Conservation (phyloP, 169 alveolate species). For the Cryptosporidium parvum region DNA sequence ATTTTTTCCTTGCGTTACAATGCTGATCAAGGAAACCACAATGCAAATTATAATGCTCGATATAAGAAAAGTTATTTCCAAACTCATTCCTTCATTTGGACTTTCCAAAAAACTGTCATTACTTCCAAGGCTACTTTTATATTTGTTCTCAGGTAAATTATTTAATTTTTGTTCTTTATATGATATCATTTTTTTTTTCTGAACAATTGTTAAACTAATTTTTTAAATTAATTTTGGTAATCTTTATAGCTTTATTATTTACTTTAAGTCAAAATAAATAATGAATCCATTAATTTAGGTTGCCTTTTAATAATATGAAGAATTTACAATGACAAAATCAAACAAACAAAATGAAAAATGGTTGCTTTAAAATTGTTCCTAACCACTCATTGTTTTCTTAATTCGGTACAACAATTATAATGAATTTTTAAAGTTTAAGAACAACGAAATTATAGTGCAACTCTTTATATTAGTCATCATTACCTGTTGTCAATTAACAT, state of each 20-base stretch:
- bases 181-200: neutral
- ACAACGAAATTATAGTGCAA: conserved; percentile 21
- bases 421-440: neutral
- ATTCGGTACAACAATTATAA: neutral
- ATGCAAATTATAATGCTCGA: conserved; percentile 47
- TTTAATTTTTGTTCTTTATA: neutral
- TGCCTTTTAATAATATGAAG: neutral
- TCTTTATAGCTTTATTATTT: neutral
- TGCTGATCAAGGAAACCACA: conserved; percentile 38
- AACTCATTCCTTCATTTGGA: neutral
- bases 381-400: conserved; percentile 14
- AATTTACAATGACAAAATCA: conserved; percentile 19
- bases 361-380: conserved; percentile 6
- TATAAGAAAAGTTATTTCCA: conserved; percentile 36
- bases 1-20: conserved; percentile 50
- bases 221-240: neutral
- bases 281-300: neutral
- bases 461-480: neutral
- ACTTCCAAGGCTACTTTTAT: neutral
- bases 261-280: neutral
- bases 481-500: conserved; percentile 20
- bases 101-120: neutral
- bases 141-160: neutral
- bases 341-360: conserved; percentile 25
- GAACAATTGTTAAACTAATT: neutral